Evolutionary conservation across 2,329 filamentous ascomycete species (phyloP).

Genomic region (Trichophaea hybrida): DNA sequence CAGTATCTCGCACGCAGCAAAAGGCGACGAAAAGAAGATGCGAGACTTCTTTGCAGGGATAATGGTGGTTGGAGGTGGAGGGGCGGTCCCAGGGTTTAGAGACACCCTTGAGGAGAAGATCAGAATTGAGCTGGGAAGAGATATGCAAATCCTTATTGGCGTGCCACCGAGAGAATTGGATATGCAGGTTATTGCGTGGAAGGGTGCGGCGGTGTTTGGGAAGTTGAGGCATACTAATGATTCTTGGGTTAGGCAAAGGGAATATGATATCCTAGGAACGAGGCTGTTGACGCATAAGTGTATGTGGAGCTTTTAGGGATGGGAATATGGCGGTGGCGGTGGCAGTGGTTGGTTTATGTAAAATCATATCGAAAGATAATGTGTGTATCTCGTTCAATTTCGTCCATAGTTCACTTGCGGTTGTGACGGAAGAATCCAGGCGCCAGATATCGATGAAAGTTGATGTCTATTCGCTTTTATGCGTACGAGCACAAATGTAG

Average conservation of each 20-base stretch:
- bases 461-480: too few relatives aligned
- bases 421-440: too few relatives aligned
- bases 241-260: constrained; percentile 76
- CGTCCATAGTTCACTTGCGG: too few relatives aligned
- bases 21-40: constrained; percentile 81
- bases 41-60: constrained; percentile 80
- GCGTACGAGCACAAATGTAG: too few relatives aligned
- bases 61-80: constrained; percentile 77
- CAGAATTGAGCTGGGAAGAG: constrained; percentile 40
- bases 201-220: constrained; percentile 91
- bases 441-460: too few relatives aligned
- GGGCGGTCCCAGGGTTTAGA: constrained; percentile 66
- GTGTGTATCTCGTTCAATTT: too few relatives aligned
- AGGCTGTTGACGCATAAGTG: constrained; percentile 73
- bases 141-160: constrained; percentile 52
- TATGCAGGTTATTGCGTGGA: constrained; percentile 94
- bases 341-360: too few relatives aligned
- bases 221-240: constrained; percentile 78
- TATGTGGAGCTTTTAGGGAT: constrained; percentile 36
- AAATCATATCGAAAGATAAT: too few relatives aligned
- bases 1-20: constrained; percentile 73
- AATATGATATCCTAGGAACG: constrained; percentile 75
- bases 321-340: too few relatives aligned
- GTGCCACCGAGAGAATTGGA: constrained; percentile 81
- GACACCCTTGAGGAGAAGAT: constrained; percentile 70